Conservation (phyloP, 108 stramenopile genomes). For the Cyclotella kingstonii region DNA sequence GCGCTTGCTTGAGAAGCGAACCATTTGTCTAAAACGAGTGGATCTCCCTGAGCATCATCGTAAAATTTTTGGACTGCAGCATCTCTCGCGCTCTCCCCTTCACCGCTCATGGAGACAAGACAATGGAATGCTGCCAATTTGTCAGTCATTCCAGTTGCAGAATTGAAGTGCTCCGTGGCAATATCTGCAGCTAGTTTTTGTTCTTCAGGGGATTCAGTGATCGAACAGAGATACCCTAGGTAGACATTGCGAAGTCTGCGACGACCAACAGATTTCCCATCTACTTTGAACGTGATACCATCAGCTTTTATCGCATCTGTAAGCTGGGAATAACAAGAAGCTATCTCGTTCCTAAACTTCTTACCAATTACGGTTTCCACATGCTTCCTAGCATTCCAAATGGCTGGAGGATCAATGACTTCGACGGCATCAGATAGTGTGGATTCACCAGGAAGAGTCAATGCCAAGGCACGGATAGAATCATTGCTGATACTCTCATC, state of each 20-base stretch:
- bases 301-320: constrained; percentile 36
- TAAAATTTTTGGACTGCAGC: constrained; percentile 54
- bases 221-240: constrained; percentile 52
- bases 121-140: constrained; percentile 53
- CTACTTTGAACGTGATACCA: constrained; percentile 25
- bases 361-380: constrained; percentile 51
- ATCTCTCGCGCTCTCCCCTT: constrained; percentile 26
- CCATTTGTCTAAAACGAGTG: constrained; percentile 57
- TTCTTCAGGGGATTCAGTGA: constrained; percentile 48
- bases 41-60: constrained; percentile 60
- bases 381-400: constrained; percentile 43
- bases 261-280: constrained; percentile 37
- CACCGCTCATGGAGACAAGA: constrained; percentile 53
- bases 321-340: constrained; percentile 51
- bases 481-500: constrained; percentile 31
- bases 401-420: constrained; percentile 46
- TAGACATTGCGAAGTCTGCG: constrained; percentile 61
- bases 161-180: constrained; percentile 50
- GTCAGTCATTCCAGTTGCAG: constrained; percentile 75
- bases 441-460: constrained; percentile 55
- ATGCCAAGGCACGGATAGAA: constrained; percentile 54
- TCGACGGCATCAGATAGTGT: constrained; percentile 52
- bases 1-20: constrained; percentile 57
- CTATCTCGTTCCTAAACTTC: constrained; percentile 31
- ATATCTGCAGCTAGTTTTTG: constrained; percentile 35